A percentile compares a stretch with the other conserved stretches of the same genome.
Evolutionary conservation across 1,284 basidiomycete species (phyloP).

Genomic region (Pseudozyma tsukubaensis): DNA sequence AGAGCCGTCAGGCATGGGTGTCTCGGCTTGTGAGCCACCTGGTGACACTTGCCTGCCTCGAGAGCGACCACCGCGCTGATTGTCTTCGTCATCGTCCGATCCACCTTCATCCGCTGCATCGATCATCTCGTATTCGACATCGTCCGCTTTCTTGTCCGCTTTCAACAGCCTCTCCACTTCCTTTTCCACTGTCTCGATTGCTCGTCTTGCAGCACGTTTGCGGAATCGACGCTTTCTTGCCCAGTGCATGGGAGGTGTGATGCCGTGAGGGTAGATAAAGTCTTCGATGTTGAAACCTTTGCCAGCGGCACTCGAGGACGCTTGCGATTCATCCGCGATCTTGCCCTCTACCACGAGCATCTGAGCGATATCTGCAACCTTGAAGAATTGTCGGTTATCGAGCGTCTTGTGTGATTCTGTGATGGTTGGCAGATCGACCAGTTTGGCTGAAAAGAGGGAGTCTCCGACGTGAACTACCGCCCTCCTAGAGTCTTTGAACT

Average conservation of each 20-base stretch:
- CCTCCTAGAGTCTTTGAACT: slow-evolving; percentile 95
- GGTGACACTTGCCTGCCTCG: slow-evolving; percentile 56
- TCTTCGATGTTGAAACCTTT: slow-evolving; percentile 88
- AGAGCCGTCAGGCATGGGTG: slow-evolving; percentile 33
- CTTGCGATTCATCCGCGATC: slow-evolving; percentile 72
- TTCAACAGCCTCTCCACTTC: slow-evolving; percentile 92
- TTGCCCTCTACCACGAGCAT: slow-evolving; percentile 65
- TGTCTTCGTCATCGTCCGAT: slow-evolving; percentile 51
- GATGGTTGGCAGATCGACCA: slow-evolving; percentile 94
- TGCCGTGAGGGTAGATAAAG: slow-evolving; percentile 96
- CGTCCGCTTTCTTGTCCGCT: slow-evolving; percentile 82
- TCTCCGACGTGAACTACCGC: slow-evolving; percentile 89
- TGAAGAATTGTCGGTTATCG: slow-evolving; percentile 93
- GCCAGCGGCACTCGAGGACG: slow-evolving; percentile 76
- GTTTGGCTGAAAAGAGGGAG: slow-evolving; percentile 85
- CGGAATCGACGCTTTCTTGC: slow-evolving; percentile 92
- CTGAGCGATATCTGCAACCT: slow-evolving; percentile 95
- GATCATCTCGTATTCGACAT: slow-evolving; percentile 72
- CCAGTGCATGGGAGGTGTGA: slow-evolving; percentile 92
- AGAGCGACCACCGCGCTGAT: slow-evolving; percentile 27
- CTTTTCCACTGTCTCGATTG: slow-evolving; percentile 96
- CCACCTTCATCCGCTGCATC: slow-evolving; percentile 63
- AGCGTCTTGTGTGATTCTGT: slow-evolving; percentile 96
- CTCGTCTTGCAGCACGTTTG: slow-evolving; percentile 86
- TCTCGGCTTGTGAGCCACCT: slow-evolving; percentile 37